Conservation (phyloP, 805 yeast species). For the Nakazawaea anatomiae region DNA sequence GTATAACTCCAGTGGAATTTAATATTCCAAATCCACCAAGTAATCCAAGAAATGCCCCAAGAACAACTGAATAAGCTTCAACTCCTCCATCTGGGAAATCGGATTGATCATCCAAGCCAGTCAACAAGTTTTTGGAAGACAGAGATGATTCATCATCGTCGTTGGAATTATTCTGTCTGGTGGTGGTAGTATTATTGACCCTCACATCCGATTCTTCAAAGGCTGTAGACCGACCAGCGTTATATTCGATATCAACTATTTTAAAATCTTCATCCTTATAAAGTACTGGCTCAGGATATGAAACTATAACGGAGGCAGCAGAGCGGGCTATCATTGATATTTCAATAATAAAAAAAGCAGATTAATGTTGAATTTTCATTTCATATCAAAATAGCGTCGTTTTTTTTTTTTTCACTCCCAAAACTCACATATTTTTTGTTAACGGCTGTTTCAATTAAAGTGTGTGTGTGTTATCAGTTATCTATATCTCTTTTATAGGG, state of each 20-base stretch:
- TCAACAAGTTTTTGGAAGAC: neutral
- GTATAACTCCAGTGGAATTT: slow-evolving; percentile 58
- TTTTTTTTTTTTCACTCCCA: too few relatives aligned
- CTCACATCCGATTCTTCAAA: neutral
- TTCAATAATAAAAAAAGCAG: too few relatives aligned
- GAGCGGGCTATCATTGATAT: neutral
- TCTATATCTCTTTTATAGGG: neutral
- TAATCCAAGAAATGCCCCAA: slow-evolving; percentile 36
- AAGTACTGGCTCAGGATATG: neutral
- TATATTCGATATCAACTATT: neutral
- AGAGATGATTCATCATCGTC: neutral
- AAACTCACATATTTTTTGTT: too few relatives aligned
- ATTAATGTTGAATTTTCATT: too few relatives aligned
- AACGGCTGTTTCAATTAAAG: too few relatives aligned
- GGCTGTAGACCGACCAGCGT: neutral
- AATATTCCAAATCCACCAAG: slow-evolving; percentile 45
- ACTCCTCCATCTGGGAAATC: slow-evolving; percentile 34
- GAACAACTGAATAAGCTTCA: slow-evolving; percentile 30
- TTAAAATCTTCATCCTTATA: neutral
- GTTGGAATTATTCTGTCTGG: neutral
- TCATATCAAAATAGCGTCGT: too few relatives aligned
- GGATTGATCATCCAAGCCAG: slow-evolving; percentile 4
- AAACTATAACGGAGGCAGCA: neutral
- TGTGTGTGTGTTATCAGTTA: too few relatives aligned
- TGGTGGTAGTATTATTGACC: neutral